Conservation (phyloP, 2,329 filamentous ascomycete species). For the Zymoseptoria passerinii region DNA sequence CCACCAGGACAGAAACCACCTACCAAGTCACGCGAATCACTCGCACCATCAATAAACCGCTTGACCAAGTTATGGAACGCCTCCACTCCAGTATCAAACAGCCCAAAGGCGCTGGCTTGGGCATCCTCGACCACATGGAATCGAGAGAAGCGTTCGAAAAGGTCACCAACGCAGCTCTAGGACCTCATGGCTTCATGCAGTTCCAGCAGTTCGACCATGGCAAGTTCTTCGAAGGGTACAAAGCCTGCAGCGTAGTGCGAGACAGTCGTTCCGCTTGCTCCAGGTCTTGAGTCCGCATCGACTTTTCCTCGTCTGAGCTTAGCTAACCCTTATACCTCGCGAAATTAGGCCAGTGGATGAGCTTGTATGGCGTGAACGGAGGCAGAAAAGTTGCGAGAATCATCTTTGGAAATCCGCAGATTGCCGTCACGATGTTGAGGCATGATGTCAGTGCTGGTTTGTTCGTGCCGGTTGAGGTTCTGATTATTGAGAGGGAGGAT, state of each 20-base stretch:
- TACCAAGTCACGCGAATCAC: constrained; percentile 11
- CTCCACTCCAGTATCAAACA: constrained; percentile 12
- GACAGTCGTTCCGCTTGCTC: too few relatives aligned
- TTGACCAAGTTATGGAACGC: constrained; percentile 8
- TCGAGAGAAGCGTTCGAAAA: constrained; percentile 9
- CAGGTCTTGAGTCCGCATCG: too few relatives aligned
- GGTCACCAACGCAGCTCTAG: constrained; percentile 7
- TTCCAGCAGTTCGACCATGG: constrained; percentile 10
- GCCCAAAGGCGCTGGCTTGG: constrained; percentile 2
- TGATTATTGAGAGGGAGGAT: constrained; percentile 10
- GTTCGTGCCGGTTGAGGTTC: constrained; percentile 14
- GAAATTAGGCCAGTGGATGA: constrained; percentile 2
- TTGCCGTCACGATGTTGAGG: constrained; percentile 11
- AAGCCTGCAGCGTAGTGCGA: too few relatives aligned
- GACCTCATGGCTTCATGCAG: constrained; percentile 13
- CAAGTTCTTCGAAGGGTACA: too few relatives aligned
- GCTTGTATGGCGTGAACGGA: constrained; percentile 7
- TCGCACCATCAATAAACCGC: constrained; percentile 8
- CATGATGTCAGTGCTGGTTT: constrained; percentile 13
- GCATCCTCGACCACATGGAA: constrained; percentile 11
- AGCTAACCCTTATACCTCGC: too few relatives aligned
- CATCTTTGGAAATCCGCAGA: constrained; percentile 12
- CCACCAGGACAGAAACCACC: not conserved
- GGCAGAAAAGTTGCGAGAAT: constrained; percentile 8
- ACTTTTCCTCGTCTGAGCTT: too few relatives aligned